phyloP scores from a whole-genome alignment of 108 stramenopile species.

The Cylindrotheca fusiformis region DNA sequence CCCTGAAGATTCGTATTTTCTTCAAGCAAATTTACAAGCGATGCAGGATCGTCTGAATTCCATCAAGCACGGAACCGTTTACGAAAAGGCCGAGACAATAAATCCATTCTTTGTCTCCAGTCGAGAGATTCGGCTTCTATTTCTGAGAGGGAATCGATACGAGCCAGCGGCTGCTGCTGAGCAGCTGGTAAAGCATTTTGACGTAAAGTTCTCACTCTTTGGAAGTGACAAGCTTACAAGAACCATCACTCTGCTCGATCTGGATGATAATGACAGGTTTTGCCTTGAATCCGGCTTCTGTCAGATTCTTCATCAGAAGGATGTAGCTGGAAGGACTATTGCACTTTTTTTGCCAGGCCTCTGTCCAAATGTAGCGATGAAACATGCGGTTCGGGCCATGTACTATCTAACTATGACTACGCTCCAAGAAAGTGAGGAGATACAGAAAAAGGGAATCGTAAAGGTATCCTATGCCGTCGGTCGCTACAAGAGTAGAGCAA shows the following conservation, averaged over 20 bases:
- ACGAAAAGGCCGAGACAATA: conserved; percentile 5
- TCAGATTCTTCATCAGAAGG: conserved; percentile 17
- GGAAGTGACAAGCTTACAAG: conserved; percentile 24
- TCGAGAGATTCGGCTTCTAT: conserved; percentile 34
- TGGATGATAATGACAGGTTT: conserved; percentile 1
- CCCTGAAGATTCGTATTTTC: conserved; percentile 3
- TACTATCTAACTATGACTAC: conserved; percentile 19
- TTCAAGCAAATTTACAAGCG: conserved; percentile 9
- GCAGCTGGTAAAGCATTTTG: conserved; percentile 28
- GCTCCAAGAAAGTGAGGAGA: conserved; percentile 16
- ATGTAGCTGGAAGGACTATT: conserved; percentile 19
- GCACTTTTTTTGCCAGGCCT: conserved; percentile 6
- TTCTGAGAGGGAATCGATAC: conserved; percentile 37
- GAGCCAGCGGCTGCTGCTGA: conserved; percentile 24
- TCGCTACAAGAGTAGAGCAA: not conserved
- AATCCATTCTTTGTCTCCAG: conserved; percentile 21
- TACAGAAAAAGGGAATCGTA: conserved; percentile 12
- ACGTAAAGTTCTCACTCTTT: conserved; percentile 24
- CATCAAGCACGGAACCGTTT: conserved; percentile 7
- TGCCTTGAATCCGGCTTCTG: conserved; percentile 13
- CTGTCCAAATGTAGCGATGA: not conserved
- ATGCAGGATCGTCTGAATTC: not conserved
- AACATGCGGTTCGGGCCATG: conserved; percentile 12
- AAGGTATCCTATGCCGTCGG: conserved; percentile 5
- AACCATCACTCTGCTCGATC: conserved; percentile 11